Evolutionary conservation across 2,329 filamentous ascomycete species (phyloP), one percentile per base, ranked within the genome.

Genomic region (Fusarium tanahbumbuense): DNA sequence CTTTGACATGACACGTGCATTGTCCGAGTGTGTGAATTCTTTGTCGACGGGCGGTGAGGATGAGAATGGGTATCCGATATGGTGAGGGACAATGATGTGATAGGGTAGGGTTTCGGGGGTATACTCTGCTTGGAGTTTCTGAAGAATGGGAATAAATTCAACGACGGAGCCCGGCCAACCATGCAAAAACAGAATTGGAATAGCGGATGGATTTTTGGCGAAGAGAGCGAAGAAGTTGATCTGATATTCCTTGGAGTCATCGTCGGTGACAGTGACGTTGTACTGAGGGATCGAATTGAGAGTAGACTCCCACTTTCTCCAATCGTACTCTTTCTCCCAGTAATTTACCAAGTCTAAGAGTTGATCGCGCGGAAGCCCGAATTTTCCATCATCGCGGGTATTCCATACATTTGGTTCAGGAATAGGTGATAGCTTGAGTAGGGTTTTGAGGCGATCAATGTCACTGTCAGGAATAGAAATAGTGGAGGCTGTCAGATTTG

Each of bases 101-200:
- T 57, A 67, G 2, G 63, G 64, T 1, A 67, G 57, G 2, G 50
- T 44, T 6, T 57, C 46, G 0, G 63, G 15, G 2, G 42, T 27
- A 5, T 63, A 49, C 20, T 45, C 10, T 3, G 20, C 28, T 9
- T 62, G 54, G 3, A 67, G 47, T 6, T 69, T 71, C 13, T 53
- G 63, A 4, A 56, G 23, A 3, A 71, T 60, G 2, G 65, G 55
- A 2, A 71, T 10, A n/a, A 67, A 71, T 44, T 71, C 69, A 4
- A 71, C 34, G 7, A 67, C 25, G 5, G 69, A 71, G 4, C 69
- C 68, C 1, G 69, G 69, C 69, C 69, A 71, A 37, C 69, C 59
- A 3, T 71, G 69, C 4, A 71, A n/a, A 2, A 71, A 56, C 10
- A 71, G 6, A 0, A 71, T 52, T 0, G 69, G 68, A 0, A 60